A percentile compares a stretch with the other conserved stretches of the same genome.
phyloP scores from a whole-genome alignment of 139 green algal genomes.

The Chlamydomonas eustigma region DNA sequence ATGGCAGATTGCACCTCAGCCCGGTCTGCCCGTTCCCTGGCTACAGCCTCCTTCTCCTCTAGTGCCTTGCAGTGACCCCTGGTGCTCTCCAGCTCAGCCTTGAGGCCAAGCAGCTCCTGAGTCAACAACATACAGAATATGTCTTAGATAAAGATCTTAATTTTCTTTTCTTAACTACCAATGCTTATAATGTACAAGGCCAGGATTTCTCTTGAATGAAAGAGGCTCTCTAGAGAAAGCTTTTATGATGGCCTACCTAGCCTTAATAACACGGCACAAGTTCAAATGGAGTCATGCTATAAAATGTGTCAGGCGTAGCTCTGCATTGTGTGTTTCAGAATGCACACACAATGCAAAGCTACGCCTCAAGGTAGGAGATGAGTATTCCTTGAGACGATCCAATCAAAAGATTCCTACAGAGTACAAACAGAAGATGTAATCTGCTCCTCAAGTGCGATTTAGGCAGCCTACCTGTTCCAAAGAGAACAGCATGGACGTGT shows the following conservation, averaged over 20 bases:
- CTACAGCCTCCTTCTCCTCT: background rate
- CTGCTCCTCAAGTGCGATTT: no score
- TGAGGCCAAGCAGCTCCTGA: background rate
- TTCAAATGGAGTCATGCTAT: background rate
- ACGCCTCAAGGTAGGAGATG: background rate
- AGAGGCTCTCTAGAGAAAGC: background rate
- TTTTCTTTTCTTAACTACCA: background rate
- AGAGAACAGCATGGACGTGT: slow-evolving; percentile 4
- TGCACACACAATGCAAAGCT: no score
- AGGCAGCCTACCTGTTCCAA: slow-evolving; percentile 8
- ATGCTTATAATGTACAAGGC: background rate
- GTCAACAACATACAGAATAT: no score
- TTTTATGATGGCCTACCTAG: background rate
- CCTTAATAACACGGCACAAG: background rate
- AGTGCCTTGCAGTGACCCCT: background rate
- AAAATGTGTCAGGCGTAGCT: background rate
- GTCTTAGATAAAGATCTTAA: background rate
- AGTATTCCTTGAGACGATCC: background rate
- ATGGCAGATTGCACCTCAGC: background rate
- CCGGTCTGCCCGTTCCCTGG: background rate
- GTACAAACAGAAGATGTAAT: no score
- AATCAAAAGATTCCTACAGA: no score
- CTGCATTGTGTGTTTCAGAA: background rate
- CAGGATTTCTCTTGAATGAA: background rate
- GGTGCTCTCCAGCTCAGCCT: background rate